Conservation (phyloP, 2,329 filamentous ascomycete genomes). For the Penicillium freii region DNA sequence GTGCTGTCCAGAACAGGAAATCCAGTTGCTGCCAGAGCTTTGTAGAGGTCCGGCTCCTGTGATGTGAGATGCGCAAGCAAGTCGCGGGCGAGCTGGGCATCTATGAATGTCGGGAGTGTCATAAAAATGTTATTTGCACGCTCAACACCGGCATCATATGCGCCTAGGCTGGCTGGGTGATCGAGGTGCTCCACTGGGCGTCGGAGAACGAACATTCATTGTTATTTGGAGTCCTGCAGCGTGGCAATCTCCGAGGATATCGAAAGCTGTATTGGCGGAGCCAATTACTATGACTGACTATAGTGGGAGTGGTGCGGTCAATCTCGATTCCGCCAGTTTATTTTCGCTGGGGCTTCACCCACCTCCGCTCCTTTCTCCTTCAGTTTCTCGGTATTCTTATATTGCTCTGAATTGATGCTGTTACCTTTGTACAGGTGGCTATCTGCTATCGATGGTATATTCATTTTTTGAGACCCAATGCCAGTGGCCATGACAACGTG, state of each 20-base stretch:
- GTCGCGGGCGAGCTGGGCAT: slow-evolving; percentile 12
- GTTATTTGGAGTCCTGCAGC: slow-evolving; percentile 44
- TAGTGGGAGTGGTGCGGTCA: slow-evolving; percentile 1
- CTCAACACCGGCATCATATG: slow-evolving; percentile 29
- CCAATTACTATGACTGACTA: slow-evolving; percentile 47
- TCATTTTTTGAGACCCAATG: background rate
- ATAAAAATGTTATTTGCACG: slow-evolving; percentile 10
- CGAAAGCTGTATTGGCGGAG: slow-evolving; percentile 49
- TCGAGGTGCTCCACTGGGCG: slow-evolving; percentile 28
- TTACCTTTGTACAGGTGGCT: background rate
- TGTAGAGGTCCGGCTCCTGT: slow-evolving; percentile 38
- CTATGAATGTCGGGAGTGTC: slow-evolving; percentile 9
- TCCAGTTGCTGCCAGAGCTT: slow-evolving; percentile 32
- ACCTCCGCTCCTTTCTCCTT: background rate
- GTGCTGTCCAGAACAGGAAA: slow-evolving; percentile 40
- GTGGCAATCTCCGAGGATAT: slow-evolving; percentile 49
- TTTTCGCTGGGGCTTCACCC: background rate
- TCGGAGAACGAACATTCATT: slow-evolving; percentile 47
- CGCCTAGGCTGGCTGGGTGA: slow-evolving; percentile 20
- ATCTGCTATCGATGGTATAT: background rate
- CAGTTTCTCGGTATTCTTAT: background rate
- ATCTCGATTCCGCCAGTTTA: background rate
- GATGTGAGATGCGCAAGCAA: slow-evolving; percentile 27
- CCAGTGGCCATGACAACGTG: background rate
- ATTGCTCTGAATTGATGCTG: background rate